Base-by-base conservation (phyloP, 108 stramenopile species). In the Nitzschia palea region DNA sequence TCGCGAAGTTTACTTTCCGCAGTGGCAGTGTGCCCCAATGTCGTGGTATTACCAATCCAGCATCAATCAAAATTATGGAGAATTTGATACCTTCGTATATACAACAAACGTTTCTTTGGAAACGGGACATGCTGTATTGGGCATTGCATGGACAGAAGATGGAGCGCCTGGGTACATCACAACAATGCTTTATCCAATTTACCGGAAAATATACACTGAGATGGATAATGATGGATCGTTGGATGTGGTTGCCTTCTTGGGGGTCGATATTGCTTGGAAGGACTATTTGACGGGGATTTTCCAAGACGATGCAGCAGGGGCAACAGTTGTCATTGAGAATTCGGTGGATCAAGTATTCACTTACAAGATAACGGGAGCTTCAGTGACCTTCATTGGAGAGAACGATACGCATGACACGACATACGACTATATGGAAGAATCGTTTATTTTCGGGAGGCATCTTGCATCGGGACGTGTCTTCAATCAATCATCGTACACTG, bases 181-280 rank as follows among this genome's bases (percentile, higher is more conserved):
- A 18, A 51, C 50, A 10, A 51, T 51, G 50, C 10, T 51, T 22
- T 51, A 51, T 51, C 50, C 50, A 8, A 51, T 51, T 51, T 51
- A 20, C 20, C 17, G 20, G 17, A 20, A 15, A 8, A 18, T 51
- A 18, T 51, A 51, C 18, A 18, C 17, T 18, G 20, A 15, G 6
- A 20, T 18, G 17, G 18, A 22, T 8, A 42, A 42, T 42, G n/a
- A n/a, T n/a, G n/a, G n/a, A n/a, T n/a, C n/a, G n/a, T n/a, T n/a
- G n/a, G n/a, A n/a, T n/a, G 40, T 42, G 12, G 55, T 55, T 3
- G 59, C 59, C 36, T n/a, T 60, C 14, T 4, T 42, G 15, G 12
- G 35, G 15, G 33, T 5, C 5, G 18, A 22, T 4, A 36, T 64
- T 6, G 8, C 17, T 3, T 64, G 60, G 60, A 10, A 62, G 6